A percentile compares a stretch with the other conserved stretches of the same genome.
phyloP scores from a whole-genome alignment of 139 green algal genomes.

The Chlamydomonas incerta region DNA sequence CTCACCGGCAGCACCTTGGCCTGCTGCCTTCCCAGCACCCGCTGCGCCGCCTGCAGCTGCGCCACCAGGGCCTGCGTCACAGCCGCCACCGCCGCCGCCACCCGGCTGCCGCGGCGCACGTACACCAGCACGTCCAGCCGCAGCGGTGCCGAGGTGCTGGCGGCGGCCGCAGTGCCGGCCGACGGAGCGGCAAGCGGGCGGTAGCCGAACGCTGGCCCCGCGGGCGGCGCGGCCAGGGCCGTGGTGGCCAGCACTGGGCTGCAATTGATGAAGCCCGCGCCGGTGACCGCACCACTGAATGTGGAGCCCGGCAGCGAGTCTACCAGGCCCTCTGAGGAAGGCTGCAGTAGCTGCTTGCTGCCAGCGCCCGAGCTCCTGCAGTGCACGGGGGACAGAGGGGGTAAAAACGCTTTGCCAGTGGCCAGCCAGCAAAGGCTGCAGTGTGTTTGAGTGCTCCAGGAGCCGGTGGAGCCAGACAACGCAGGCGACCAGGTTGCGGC shows the following conservation, averaged over 20 bases:
- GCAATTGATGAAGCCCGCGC: not conserved
- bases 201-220: conserved; percentile 6
- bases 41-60: conserved; percentile 24
- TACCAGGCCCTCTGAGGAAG: not conserved
- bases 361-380: too few relatives aligned
- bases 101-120: conserved; percentile 14
- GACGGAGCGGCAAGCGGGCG: not conserved
- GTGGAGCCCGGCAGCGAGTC: not conserved
- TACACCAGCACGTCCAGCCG: conserved; percentile 60
- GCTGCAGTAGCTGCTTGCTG: not conserved
- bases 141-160: not conserved
- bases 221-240: not conserved
- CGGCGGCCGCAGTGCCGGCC: not conserved
- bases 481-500: not conserved
- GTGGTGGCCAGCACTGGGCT: not conserved
- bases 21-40: conserved; percentile 3
- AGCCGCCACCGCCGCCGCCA: not conserved
- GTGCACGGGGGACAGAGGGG: not conserved
- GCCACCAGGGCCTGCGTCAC: not conserved
- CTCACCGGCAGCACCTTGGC: conserved; percentile 24
- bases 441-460: too few relatives aligned
- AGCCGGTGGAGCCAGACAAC: not conserved
- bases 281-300: not conserved
- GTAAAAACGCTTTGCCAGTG: too few relatives aligned
- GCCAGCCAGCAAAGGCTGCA: too few relatives aligned